A percentile compares a stretch with the other conserved stretches of the same genome.
Conservation (phyloP, 1,139 yeast species). For the Kazachstania sp. region DNA sequence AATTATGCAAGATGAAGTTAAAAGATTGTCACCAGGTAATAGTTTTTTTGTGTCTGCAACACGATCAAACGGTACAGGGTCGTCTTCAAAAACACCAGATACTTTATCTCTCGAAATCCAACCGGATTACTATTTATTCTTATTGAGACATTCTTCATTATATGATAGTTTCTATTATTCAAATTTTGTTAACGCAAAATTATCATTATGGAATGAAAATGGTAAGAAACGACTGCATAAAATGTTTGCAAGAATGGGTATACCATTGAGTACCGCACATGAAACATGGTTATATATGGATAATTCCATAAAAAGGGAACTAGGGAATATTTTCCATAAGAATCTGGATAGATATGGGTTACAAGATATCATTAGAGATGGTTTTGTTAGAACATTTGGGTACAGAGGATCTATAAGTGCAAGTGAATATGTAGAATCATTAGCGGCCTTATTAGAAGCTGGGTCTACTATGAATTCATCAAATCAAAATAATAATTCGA, state of each 20-base stretch:
- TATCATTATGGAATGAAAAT: constrained; percentile 84
- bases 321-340: constrained; percentile 60
- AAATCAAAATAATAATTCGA: not conserved
- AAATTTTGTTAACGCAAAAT: constrained; percentile 78
- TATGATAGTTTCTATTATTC: constrained; percentile 89
- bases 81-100: constrained; percentile 39
- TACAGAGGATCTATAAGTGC: constrained; percentile 83
- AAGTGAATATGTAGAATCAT: constrained; percentile 84
- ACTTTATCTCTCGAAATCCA: constrained; percentile 59
- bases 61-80: not conserved
- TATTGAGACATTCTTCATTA: constrained; percentile 86
- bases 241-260: constrained; percentile 94
- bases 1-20: constrained; percentile 72
- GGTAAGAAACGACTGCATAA: constrained; percentile 83
- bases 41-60: not conserved
- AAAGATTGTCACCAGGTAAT: constrained; percentile 46
- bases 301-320: constrained; percentile 61
- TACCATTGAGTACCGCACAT: constrained; percentile 76
- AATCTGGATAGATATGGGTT: constrained; percentile 71
- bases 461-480: constrained; percentile 28
- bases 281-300: constrained; percentile 94
- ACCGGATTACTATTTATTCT: constrained; percentile 76
- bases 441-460: constrained; percentile 74
- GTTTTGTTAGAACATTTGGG: constrained; percentile 80
- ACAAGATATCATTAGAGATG: constrained; percentile 76